Base-by-base conservation (phyloP, 129 eudicot species). In the Apium graveolens region DNA sequence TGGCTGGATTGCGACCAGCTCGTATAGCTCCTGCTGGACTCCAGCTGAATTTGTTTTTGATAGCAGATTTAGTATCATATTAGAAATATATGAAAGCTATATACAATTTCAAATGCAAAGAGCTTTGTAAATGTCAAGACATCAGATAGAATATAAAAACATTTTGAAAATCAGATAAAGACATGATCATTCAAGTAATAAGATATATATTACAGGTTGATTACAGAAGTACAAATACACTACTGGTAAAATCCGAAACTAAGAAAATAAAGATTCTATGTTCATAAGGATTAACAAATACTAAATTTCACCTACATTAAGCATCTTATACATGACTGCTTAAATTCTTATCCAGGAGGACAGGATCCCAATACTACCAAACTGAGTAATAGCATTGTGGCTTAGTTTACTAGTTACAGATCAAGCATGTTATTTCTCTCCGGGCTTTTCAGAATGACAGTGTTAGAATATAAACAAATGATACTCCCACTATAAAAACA, bases 1-100 rank as follows among this genome's bases (percentile, higher is more conserved):
- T 86, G 43, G 99, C 99, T 74, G 99, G 92, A 86, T 95, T 92
- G 75, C 91, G 88, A 46, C 99, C 99, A 78, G 96, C 85, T 88
- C 88, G 87, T 80, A 95, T 82, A 77, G 97, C 99, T 76, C 99
- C 99, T 3, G 93, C 97, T 80, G 99, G 99, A 82, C 84, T 96
- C 99, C 99, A 96, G 82, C 99, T 96, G 86, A 76, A 83, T 82
- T 4, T 60, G 46, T 63, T 78, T 69, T 55, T 66, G 76, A 69
- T 20, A 70, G 35, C 20, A 86, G 0, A 62, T n/a, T 37, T 63
- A 53, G 83, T 24, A 68, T 32, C 31, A 70, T 26, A 37, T 70
- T 38, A 65, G 11, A 63, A 6, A 63, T 27, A 31, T 65, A 65
- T 29, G 29, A 65, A 11, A 57, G 16, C 34, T 27, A 27, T 65